Conservation (phyloP, 2,329 filamentous ascomycete genomes). For the Aphanocladium album region DNA sequence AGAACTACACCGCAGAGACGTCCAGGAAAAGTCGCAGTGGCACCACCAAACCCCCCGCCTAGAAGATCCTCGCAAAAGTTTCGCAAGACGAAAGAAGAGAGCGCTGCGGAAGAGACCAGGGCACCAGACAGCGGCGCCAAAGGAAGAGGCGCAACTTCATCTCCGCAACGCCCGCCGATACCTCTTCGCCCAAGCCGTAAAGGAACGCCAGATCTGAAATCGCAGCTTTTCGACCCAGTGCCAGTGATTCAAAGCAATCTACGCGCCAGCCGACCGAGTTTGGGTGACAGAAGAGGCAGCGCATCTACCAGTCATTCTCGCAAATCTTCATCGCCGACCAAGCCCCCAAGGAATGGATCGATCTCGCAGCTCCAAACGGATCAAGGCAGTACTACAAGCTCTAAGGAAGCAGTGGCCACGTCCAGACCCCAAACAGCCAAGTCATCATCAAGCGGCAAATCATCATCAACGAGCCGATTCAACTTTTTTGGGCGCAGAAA, state of each 20-base stretch:
- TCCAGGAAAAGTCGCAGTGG: constrained; percentile 37
- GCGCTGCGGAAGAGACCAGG: constrained; percentile 32
- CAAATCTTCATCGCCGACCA: constrained; percentile 25
- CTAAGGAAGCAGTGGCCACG: not conserved
- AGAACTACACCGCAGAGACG: constrained; percentile 39
- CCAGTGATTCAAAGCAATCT: constrained; percentile 61
- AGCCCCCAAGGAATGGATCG: constrained; percentile 25
- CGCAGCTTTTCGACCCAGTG: constrained; percentile 46
- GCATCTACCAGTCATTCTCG: constrained; percentile 29
- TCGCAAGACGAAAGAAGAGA: constrained; percentile 26
- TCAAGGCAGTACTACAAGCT: not conserved
- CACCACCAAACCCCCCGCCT: constrained; percentile 56
- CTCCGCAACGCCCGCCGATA: constrained; percentile 16
- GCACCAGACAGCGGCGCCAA: constrained; percentile 22
- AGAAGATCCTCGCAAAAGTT: constrained; percentile 58
- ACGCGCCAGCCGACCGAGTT: constrained; percentile 40
- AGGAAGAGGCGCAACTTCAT: constrained; percentile 22
- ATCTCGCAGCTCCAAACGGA: constrained; percentile 24
- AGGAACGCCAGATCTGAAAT: constrained; percentile 58
- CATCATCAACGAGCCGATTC: constrained; percentile 60
- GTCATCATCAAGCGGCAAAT: constrained; percentile 52
- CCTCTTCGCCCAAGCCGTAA: constrained; percentile 58
- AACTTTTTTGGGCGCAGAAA: constrained; percentile 75
- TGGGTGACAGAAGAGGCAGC: constrained; percentile 41
- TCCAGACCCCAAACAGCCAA: constrained; percentile 10